Base-by-base conservation (phyloP, 192 early-diverging fungal genomes). In the Gamsiella multidivaricata region DNA sequence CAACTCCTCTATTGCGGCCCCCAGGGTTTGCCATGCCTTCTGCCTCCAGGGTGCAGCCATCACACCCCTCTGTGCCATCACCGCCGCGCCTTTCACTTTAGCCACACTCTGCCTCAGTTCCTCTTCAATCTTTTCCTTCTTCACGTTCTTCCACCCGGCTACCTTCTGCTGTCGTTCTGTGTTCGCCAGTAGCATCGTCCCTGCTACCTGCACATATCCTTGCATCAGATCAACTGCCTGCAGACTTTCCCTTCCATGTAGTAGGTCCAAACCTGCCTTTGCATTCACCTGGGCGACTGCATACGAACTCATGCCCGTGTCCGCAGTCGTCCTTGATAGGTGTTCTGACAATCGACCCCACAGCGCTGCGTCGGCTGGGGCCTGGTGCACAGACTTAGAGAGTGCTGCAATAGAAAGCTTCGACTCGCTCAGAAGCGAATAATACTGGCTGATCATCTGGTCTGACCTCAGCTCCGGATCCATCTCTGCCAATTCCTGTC, bases 11-110 rank as follows among this genome's bases (percentile, higher is more conserved):
- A 50, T 12, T 1, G 66, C 70, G 8, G 61, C 55, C 1, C 68
- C 81, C 20, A 86, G 67, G 9, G 76, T 61, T 23, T 71, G 70
- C 85, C 85, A 86, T 28, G 70, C 79, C n/a, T 62, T 41, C 22
- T 57, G 46, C 33, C 69, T 49, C 85, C 83, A 86, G 33, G 85
- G 85, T 1, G 85, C 85, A 34, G 82, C 69, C 70, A 81, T 69
- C 8, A 84, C 58, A 20, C 81, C 79, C 10, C 80, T 47, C 34
- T 86, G 85, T 3, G 83, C 79, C 32, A 69, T 55, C 18, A 31
- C 22, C 7, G 66, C 7, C 7, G 72, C 79, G 28, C 79, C 46
- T 5, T 37, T 34, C 3, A 65, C 37, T 26, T 46, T 50, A 20
- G 26, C 64, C 37, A 36, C 18, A 23, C 69, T 82, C 68, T 58